phyloP scores from a whole-genome alignment of 2,329 filamentous ascomycete species.

The Aspergillus phoenicis region DNA sequence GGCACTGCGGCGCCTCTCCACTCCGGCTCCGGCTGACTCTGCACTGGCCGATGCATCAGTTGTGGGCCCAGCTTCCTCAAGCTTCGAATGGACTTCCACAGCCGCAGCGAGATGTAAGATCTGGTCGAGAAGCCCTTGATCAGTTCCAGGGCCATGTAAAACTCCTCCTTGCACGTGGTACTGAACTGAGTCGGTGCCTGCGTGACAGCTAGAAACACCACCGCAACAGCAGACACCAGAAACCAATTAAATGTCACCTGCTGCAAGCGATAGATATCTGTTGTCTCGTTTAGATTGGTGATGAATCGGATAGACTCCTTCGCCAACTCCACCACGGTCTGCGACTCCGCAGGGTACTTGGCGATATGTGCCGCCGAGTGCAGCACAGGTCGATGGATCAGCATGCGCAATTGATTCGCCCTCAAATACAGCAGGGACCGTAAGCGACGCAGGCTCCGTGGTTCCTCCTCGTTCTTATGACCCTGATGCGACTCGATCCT shows the following conservation, averaged over 20 bases:
- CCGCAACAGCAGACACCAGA: constrained; percentile 63
- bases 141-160: constrained; percentile 66
- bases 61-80: constrained; percentile 63
- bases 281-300: constrained; percentile 61
- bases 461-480: neutral
- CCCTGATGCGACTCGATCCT: constrained; percentile 59
- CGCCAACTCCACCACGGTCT: constrained; percentile 65
- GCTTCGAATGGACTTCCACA: constrained; percentile 65
- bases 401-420: constrained; percentile 86
- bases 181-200: constrained; percentile 64
- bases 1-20: neutral
- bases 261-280: constrained; percentile 63
- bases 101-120: constrained; percentile 61
- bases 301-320: constrained; percentile 66
- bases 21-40: constrained; percentile 8
- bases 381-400: constrained; percentile 82
- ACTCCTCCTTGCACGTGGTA: constrained; percentile 60
- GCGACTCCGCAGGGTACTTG: constrained; percentile 70
- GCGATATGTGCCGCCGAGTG: constrained; percentile 75
- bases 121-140: constrained; percentile 63
- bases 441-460: constrained; percentile 70
- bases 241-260: constrained; percentile 69
- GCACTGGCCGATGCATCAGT: constrained; percentile 39
- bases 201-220: constrained; percentile 64
- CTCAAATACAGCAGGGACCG: constrained; percentile 82